Evolutionary conservation across 139 green algal species (phyloP).

Genomic region (Deuterostichococcus epilithicus): DNA sequence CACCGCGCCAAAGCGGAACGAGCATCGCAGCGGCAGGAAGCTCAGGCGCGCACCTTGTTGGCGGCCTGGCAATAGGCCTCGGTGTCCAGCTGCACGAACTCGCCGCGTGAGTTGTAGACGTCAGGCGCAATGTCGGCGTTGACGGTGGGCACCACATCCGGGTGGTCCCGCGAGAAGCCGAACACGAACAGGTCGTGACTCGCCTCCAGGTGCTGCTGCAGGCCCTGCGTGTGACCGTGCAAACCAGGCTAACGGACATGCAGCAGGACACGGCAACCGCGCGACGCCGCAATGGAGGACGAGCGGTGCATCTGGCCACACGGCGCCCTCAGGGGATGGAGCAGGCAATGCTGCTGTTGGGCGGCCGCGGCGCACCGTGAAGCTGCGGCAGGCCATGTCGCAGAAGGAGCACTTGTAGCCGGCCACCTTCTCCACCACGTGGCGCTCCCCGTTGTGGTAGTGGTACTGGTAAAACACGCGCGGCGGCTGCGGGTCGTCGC

Average conservation of each 20-base stretch:
- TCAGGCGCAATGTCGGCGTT: not conserved
- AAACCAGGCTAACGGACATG: too few species aligned
- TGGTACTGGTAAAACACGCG: not conserved
- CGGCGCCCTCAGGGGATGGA: too few species aligned
- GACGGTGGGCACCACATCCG: not conserved
- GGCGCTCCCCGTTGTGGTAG: not conserved
- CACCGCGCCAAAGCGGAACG: too few species aligned
- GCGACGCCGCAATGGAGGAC: too few species aligned
- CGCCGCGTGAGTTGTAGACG: not conserved
- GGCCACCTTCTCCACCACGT: not conserved
- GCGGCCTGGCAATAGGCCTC: not conserved
- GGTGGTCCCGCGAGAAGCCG: not conserved
- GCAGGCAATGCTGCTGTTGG: too few species aligned
- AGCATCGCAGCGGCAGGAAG: too few species aligned
- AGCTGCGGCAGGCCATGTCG: not conserved
- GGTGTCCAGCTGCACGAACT: not conserved
- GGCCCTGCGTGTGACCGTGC: too few species aligned
- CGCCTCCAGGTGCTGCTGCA: constrained; percentile 6
- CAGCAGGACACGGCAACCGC: too few species aligned
- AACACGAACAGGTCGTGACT: constrained; percentile 7
- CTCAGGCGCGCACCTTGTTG: not conserved
- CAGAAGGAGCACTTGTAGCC: not conserved
- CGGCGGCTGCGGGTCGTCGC: too few species aligned
- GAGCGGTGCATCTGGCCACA: too few species aligned
- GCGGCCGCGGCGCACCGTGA: not conserved